A percentile compares a stretch with the other conserved stretches of the same genome.
These are phyloP conservation scores for Diaporthe batatas DNA, from an alignment of 2,329 filamentous ascomycete species.

Conservation along the genomic window DNA sequence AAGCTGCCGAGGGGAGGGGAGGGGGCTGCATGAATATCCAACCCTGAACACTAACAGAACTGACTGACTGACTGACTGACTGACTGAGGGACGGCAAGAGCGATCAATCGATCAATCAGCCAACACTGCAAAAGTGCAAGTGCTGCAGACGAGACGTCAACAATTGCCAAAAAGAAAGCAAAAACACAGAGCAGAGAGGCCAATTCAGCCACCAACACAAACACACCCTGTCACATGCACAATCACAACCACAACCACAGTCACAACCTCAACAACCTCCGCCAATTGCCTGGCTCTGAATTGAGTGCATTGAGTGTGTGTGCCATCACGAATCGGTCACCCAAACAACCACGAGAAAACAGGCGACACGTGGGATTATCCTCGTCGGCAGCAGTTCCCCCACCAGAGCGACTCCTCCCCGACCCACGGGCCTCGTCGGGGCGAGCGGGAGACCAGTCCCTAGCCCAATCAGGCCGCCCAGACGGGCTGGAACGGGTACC, in stretches of 20 bases:
- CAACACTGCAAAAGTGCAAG: too few relatives aligned
- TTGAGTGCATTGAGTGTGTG: neutral
- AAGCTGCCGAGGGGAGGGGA: slow-evolving; percentile 21
- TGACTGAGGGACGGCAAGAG: neutral
- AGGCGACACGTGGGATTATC: slow-evolving; percentile 29
- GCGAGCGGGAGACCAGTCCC: slow-evolving; percentile 2
- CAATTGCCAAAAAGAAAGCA: too few relatives aligned
- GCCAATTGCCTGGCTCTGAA: neutral
- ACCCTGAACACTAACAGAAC: neutral
- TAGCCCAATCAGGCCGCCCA: slow-evolving; percentile 26
- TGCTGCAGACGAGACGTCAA: too few relatives aligned
- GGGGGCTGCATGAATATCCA: slow-evolving; percentile 18
- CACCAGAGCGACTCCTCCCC: slow-evolving; percentile 6
- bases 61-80: neutral
- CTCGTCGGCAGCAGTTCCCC: neutral
- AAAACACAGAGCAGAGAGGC: neutral
- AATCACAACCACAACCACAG: neutral
- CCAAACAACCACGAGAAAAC: neutral
- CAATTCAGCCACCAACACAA: neutral
- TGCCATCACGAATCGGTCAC: slow-evolving; percentile 12
- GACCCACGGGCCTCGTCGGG: slow-evolving; percentile 29
- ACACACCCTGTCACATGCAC: slow-evolving; percentile 2
- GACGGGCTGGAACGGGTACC: neutral
- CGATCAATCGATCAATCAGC: too few relatives aligned
- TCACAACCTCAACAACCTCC: neutral